Base-by-base conservation (phyloP, 306 rosid genomes). In the Begonia masoniana region DNA sequence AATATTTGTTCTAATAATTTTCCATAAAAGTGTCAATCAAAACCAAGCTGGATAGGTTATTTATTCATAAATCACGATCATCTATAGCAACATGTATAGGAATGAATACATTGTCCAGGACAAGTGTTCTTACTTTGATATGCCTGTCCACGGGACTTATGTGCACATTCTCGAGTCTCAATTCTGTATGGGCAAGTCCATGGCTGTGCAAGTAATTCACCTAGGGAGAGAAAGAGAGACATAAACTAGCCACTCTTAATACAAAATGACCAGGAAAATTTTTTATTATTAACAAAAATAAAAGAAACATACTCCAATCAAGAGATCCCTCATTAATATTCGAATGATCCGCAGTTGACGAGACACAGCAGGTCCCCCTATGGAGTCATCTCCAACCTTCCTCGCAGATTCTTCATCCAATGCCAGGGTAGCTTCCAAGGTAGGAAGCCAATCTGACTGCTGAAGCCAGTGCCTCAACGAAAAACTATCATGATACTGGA, bases 391-490 rank as follows among this genome's bases (percentile, higher is more conserved):
- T 65, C 97, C 97, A 43, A 83, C 92, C 66, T 67, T 91, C 78
- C 86, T 81, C 54, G 76, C 96, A 75, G 85, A 83, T 59, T 91
- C 97, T 69, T 91, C 94, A 56, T 91, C 97, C 62, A 91, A 71
- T 59, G 92, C 96, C 73, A 91, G 97, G 65, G 96, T 85, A 68
- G 92, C 97, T 72, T 91, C 97, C 62, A 91, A 74, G 56, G 94
- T 91, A 65, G 95, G 97, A 64, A 91, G 96, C 97, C 97, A 91
- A 73, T 91, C 96, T 49, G 96, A 78, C 58, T 72, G 95, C 68
- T 71, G 94, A 60, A 91, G 96, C 97, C 97, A 91, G 56, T 91
- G 97, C 61, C 92, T 78, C 71, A 85, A 75, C 72, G 97, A 91
- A 78, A 91, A 91, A 75, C 97, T 91, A 56, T 91, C 96, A 65